A percentile compares a stretch with the other conserved stretches of the same genome.
Conservation (phyloP, 2,329 filamentous ascomycete genomes). For the Alternaria sp. region DNA sequence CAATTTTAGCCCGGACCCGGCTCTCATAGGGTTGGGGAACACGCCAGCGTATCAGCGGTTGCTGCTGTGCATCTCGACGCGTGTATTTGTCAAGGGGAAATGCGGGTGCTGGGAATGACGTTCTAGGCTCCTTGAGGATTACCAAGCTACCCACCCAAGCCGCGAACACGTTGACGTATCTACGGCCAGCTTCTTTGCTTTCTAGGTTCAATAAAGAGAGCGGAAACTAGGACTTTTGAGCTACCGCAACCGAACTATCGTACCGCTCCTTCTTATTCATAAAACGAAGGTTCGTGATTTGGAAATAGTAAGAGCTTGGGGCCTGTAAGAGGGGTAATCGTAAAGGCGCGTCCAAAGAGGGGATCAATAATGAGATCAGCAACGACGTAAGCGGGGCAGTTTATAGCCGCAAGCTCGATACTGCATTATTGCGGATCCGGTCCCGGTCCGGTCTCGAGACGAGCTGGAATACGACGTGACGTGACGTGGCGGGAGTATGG, state of each 20-base stretch:
- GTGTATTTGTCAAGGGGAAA: constrained; percentile 12
- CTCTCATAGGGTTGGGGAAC: neutral
- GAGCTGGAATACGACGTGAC: neutral
- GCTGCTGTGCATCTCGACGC: neutral
- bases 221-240: neutral
- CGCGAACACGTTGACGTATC: neutral
- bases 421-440: neutral
- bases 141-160: neutral
- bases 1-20: neutral
- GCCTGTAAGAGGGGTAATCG: neutral
- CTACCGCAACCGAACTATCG: neutral
- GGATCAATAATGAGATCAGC: neutral
- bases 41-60: constrained; percentile 13
- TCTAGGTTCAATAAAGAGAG: neutral
- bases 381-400: constrained; percentile 5
- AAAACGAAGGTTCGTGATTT: neutral
- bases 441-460: neutral
- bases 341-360: neutral
- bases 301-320: neutral
- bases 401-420: neutral
- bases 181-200: too few species aligned
- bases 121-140: neutral
- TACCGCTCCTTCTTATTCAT: neutral
- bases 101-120: neutral
- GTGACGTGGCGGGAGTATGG: neutral